A percentile compares a stretch with the other conserved stretches of the same genome.
These are phyloP conservation scores for Saccharomyces pastorianus DNA, from an alignment of 1,139 yeast species.

Conservation along the genomic window DNA sequence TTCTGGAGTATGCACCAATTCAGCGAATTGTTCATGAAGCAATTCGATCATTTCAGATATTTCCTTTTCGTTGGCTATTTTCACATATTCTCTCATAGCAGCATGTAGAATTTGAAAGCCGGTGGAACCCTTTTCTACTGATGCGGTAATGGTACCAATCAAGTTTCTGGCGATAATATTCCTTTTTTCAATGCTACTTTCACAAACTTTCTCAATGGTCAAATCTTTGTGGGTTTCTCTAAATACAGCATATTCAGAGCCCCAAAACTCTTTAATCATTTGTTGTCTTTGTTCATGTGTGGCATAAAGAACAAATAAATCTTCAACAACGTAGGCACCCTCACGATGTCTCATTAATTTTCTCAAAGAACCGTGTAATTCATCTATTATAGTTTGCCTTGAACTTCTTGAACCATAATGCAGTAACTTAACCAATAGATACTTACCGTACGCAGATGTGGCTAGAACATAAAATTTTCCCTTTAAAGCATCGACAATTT, in stretches of 20 bases:
- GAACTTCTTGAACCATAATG: conserved; percentile 87
- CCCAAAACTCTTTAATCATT: conserved; percentile 94
- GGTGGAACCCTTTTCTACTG: conserved; percentile 91
- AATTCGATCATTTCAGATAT: conserved; percentile 77
- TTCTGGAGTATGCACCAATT: conserved; percentile 88
- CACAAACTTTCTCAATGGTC: conserved; percentile 57
- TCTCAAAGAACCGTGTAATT: conserved; percentile 82
- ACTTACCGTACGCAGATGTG: conserved; percentile 89
- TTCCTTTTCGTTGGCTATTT: conserved; percentile 58
- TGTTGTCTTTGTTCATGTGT: conserved; percentile 78
- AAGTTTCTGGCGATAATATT: conserved; percentile 69
- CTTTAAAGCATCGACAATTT: conserved; percentile 59
- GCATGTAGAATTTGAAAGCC: conserved; percentile 96
- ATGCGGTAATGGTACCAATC: conserved; percentile 75
- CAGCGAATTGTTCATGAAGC: conserved; percentile 83
- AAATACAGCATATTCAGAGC: conserved; percentile 90
- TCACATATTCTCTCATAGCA: conserved; percentile 83
- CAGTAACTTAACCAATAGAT: conserved; percentile 74
- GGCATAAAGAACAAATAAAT: conserved; percentile 77
- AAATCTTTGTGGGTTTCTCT: conserved; percentile 62
- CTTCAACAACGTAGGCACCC: conserved; percentile 98
- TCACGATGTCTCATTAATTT: conserved; percentile 94
- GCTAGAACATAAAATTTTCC: conserved; percentile 78
- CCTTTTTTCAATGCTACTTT: conserved; percentile 74
- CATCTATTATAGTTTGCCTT: conserved; percentile 66